Evolutionary conservation across 176 grass and related monocot genomes (phyloP), one percentile per base, ranked within the genome.

Genomic region (Aegilops umbellulata): DNA sequence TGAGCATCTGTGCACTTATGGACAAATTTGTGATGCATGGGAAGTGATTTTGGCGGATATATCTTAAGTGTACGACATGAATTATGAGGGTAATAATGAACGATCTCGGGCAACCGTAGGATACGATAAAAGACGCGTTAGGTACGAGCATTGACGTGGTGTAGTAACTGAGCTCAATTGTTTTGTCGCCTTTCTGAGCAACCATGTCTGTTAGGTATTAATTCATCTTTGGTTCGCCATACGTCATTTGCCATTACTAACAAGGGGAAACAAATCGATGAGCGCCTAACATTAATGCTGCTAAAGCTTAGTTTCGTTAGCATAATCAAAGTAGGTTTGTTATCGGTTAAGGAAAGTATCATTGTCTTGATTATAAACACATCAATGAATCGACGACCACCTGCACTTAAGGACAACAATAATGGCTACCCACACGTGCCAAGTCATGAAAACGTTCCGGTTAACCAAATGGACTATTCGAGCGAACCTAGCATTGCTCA

Each of bases 241-340:
- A 57, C 2, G 19, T 57, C 17, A 44, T 20, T 3, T 20, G 19
- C 17, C 51, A 2, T 57, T 57, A 57, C 51, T 8, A 20, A 57
- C 16, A 23, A 4, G 9, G 8, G 9, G 2, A 62, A 13, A 26
- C 23, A 12, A 7, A 17, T 14, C 1, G 1, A 26, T 63, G 9
- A 1, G 10, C 4, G 13, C 1, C 0, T 26, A 1, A 0, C 3
- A 14, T 13, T 6, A 12, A 63, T 26, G 60, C 0, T 24, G 25
- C 12, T 11, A 63, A 62, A 26, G 23, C 60, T 63, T 24, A 26
- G 4, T 17, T 25, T 25, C 60, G 0, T 15, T 23, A 60, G 20
- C 9, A 8, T 62, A 24, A 62, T 63, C 4, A 25, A 63, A 14
- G 10, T 26, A 63, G 4, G 23, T 12, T 14, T 6, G 60, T 62